Base-by-base conservation (phyloP, 2,329 filamentous ascomycete genomes). In the Zymoseptoria ardabiliae region DNA sequence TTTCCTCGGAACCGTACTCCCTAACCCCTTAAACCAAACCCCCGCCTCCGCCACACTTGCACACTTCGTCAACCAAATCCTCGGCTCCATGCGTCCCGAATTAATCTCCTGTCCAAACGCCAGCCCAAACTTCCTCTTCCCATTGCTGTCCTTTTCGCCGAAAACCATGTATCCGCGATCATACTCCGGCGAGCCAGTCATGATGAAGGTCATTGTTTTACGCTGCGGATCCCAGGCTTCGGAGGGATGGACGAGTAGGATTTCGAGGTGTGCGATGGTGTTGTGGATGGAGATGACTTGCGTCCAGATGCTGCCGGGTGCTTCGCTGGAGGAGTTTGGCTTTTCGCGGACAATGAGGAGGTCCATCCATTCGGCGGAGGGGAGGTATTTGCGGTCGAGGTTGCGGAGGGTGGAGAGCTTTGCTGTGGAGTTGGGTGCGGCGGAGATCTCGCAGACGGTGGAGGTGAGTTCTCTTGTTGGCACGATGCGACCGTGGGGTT, bases 271-370 rank as follows among this genome's bases (percentile, higher is more conserved):
- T 11, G 48, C 54, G 13, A 64, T 59, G 1, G 50, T 50, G 22
- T 64, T 64, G 17, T 54, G 58, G 8, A 65, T 56, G n/a, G 51
- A 57, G 41, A 65, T 65, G 19, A 62, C 64, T 41, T 65, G 64
- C 19, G 58, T 59, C 62, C 64, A 65, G n/a, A 62, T 53, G 6
- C 55, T 50, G 19, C 41, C 60, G 2, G 63, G 60, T 1, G 58
- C 60, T 19, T 56, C 25, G 19, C 53, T 55, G 3, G 61, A 57
- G 21, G 53, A 53, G 21, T 60, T 58, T 2, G 55, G 20, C 2
- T 58, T 58, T 8, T 61, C 59, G 22, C 61, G 61, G 17, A 65
- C 55, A 21, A 65, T 63, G 55, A 60, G 61, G 28, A 64, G 54
- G 45, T 61, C 58, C 11, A 57, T 48, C 64, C 64, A 65, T 30